Conservation (phyloP, 352 stramenopile genomes). For the Plasmopara viticola region DNA sequence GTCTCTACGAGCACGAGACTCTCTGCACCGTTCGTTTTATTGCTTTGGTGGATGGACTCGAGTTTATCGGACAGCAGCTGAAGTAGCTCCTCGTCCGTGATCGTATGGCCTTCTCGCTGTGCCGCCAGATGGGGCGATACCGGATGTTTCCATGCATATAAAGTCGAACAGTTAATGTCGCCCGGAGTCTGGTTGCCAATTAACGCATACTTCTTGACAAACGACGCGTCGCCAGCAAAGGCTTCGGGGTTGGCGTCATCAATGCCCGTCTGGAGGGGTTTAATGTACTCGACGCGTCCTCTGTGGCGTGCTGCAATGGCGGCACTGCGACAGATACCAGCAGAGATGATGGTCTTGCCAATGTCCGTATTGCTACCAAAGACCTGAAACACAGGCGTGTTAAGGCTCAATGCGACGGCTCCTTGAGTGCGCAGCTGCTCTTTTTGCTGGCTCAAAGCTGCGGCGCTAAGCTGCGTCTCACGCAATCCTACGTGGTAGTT, state of each 20-base stretch:
- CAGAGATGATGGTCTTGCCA: conserved; percentile 95
- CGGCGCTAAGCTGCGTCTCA: conserved; percentile 22
- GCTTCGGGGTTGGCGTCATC: conserved; percentile 35
- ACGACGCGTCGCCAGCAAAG: conserved; percentile 80
- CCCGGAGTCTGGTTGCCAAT: conserved; percentile 4
- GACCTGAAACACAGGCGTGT: conserved; percentile 82
- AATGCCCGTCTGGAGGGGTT: conserved; percentile 93
- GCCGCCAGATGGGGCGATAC: conserved; percentile 93
- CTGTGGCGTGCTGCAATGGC: conserved; percentile 15
- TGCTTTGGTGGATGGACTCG: conserved; percentile 28
- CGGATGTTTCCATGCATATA: conserved; percentile 92
- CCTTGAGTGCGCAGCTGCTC: conserved; percentile 47
- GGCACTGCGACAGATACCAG: conserved; percentile 85
- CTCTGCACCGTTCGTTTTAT: conserved; percentile 23
- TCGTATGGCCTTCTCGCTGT: conserved; percentile 74
- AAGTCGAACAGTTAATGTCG: conserved; percentile 63
- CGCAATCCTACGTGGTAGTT: conserved; percentile 48
- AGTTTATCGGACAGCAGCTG: conserved; percentile 58
- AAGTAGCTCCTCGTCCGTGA: conserved; percentile 86
- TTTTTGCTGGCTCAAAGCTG: conserved; percentile 40
- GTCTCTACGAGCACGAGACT: conserved; percentile 90
- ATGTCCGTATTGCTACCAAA: conserved; percentile 98
- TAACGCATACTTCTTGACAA: conserved; percentile 59
- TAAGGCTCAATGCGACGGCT: conserved; percentile 41
- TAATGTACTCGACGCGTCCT: conserved; percentile 88